phyloP scores from a whole-genome alignment of 2,329 filamentous ascomycete genomes.

The Penicillium polonicum region DNA sequence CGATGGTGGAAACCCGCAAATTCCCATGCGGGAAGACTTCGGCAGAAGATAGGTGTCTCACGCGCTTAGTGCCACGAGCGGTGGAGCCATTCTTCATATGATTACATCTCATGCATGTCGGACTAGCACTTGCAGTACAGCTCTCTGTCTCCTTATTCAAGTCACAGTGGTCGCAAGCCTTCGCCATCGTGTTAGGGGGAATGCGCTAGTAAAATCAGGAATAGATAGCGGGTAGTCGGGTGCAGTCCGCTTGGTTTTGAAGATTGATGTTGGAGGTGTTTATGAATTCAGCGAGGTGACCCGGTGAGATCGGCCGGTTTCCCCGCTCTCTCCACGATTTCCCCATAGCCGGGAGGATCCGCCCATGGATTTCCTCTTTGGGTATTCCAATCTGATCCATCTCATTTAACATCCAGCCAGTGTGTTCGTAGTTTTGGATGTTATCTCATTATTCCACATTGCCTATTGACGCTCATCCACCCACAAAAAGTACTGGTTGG shows the following conservation, averaged over 20 bases:
- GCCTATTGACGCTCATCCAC: not conserved
- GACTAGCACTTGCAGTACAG: constrained; percentile 17
- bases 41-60: constrained; percentile 16
- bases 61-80: constrained; percentile 18
- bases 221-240: not conserved
- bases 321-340: constrained; percentile 18
- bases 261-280: not conserved
- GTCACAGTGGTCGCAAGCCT: constrained; percentile 22
- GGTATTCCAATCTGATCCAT: not conserved
- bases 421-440: not conserved
- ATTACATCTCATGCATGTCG: constrained; percentile 20
- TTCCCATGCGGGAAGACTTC: constrained; percentile 17
- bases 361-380: not conserved
- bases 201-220: not conserved
- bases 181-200: constrained; percentile 37
- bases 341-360: constrained; percentile 7
- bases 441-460: not conserved
- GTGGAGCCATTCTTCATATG: constrained; percentile 22
- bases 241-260: not conserved
- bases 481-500: constrained; percentile 15
- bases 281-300: not conserved
- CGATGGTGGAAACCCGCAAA: constrained; percentile 18
- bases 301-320: constrained; percentile 7
- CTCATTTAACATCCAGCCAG: not conserved
- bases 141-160: constrained; percentile 23